Conservation (phyloP, 345 rosid species). For the Dipteronia sinensis region DNA sequence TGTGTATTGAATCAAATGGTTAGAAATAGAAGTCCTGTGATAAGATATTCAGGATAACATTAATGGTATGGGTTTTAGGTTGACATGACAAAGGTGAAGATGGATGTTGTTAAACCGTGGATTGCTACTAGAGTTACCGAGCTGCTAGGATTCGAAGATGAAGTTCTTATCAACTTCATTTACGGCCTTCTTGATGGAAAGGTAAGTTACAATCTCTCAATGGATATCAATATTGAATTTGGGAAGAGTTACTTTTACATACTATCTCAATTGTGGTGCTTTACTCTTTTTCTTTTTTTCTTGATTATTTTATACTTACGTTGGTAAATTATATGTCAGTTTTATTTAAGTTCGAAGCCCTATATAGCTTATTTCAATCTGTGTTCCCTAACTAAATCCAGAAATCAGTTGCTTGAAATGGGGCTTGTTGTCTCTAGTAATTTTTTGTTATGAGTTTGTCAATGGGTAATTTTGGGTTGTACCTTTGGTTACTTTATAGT, state of each 20-base stretch:
- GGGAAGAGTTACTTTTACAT: neutral
- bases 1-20: no score
- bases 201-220: constrained; percentile 39
- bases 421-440: constrained; percentile 17
- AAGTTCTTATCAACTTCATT: constrained; percentile 94
- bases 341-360: neutral
- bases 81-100: constrained; percentile 86
- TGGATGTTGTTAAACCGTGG: constrained; percentile 96
- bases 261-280: neutral
- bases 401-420: constrained; percentile 16
- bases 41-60: neutral
- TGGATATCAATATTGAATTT: neutral
- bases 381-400: neutral
- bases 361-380: neutral
- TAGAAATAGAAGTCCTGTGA: no score
- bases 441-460: constrained; percentile 6
- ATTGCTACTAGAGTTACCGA: constrained; percentile 90
- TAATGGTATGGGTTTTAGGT: constrained; percentile 47
- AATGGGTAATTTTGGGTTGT: neutral
- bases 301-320: neutral
- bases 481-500: neutral
- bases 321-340: neutral
- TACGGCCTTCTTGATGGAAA: constrained; percentile 91
- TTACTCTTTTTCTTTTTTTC: neutral
- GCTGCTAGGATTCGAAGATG: constrained; percentile 97